Evolutionary conservation across 306 rosid genomes (phyloP), one percentile per base, ranked within the genome.

Genomic region (Phaseolus lunatus): DNA sequence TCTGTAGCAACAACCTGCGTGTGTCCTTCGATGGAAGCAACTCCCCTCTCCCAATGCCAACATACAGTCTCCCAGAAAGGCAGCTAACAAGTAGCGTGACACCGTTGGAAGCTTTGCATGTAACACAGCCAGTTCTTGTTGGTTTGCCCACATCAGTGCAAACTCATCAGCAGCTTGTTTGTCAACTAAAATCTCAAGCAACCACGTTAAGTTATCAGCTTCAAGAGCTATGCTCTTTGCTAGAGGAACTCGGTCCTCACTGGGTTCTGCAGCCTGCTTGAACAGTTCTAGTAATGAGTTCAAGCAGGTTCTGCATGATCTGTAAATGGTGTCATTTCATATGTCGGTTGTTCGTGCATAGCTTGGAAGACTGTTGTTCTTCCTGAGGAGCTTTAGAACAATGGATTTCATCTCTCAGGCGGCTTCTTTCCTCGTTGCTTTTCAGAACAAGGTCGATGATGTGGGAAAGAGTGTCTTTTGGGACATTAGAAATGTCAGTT

Each of bases 371-470:
- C 82, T 85, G 83, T 88, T 88, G 48, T 86, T 88, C 88, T 95
- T 97, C 77, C 84, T 89, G 20, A 95, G 97, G 72, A 95, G 99
- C 89, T 90, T 90, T 53, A 95, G 92, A 49, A 95, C 97, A 52
- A 89, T 72, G n/a, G 88, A 85, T 85, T 95, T 95, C 99, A 95
- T 95, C 87, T 95, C 97, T 4, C 96, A n/a, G 91, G n/a, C 97
- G 96, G 47, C 97, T 91, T 83, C 86, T 87, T 83, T 92, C 99
- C 63, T 92, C 97, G 0, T 83, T 90, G 90, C 98, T 95, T 70
- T 82, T 84, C 18, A 95, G 96, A 66, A 95, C 97, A 33, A 95
- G 97, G 44, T 87, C 88, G 2, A 92, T 95, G 39, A 95, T 90
- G 23, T 88, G 89, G 56, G 87, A 82, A 59, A 95, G 87, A 18